phyloP scores from a whole-genome alignment of 2,329 filamentous ascomycete species.

The Ophiocordyceps unilateralis region DNA sequence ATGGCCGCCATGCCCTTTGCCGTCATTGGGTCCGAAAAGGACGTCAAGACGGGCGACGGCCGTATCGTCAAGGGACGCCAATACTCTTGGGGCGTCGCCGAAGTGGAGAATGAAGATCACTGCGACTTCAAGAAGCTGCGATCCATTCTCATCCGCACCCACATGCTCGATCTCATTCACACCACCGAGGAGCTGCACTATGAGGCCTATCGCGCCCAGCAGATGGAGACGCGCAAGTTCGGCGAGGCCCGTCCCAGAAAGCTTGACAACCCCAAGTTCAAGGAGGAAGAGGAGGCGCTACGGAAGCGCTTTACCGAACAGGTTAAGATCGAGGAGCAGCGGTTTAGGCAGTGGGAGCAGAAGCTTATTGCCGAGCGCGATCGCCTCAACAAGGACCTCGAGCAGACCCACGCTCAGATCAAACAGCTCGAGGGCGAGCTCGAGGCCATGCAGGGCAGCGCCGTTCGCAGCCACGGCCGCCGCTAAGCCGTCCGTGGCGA shows the following conservation, averaged over 20 bases:
- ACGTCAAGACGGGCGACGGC: slow-evolving; percentile 89
- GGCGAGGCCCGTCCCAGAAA: slow-evolving; percentile 94
- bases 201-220: slow-evolving; percentile 95
- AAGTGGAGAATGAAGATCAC: slow-evolving; percentile 99
- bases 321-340: slow-evolving; percentile 99
- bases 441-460: slow-evolving; percentile 79
- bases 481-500: slow-evolving; percentile 38
- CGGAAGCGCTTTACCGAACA: slow-evolving; percentile 99
- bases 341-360: slow-evolving; percentile 99
- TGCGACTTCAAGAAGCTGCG: slow-evolving; percentile 99
- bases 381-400: slow-evolving; percentile 98
- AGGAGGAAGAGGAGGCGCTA: slow-evolving; percentile 96
- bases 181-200: slow-evolving; percentile 99
- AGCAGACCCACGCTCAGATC: slow-evolving; percentile 90
- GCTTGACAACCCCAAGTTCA: slow-evolving; percentile 99
- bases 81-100: slow-evolving; percentile 97
- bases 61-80: slow-evolving; percentile 98
- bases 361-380: slow-evolving; percentile 98
- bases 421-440: slow-evolving; percentile 85
- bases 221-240: slow-evolving; percentile 99
- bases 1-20: slow-evolving; percentile 98
- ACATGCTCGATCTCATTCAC: slow-evolving; percentile 99
- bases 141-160: slow-evolving; percentile 93
- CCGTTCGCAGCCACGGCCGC: slow-evolving; percentile 81
- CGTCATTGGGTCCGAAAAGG: slow-evolving; percentile 97